phyloP scores from a whole-genome alignment of 768 basidiomycete species.

The Tulasnella sp. region DNA sequence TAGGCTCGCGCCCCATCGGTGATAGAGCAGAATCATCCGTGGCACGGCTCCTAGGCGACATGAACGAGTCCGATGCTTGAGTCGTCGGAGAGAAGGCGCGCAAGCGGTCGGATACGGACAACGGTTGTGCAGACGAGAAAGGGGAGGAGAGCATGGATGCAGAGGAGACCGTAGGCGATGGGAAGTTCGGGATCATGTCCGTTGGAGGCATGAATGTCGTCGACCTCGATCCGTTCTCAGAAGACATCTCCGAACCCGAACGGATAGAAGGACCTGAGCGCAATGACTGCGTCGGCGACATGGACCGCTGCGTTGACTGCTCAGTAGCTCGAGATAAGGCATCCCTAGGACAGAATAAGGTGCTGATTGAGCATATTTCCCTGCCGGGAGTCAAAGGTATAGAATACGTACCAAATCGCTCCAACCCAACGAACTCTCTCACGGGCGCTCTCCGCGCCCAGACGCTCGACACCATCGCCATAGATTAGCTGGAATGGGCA shows the following conservation, averaged over 20 bases:
- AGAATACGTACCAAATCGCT: slow-evolving; percentile 70
- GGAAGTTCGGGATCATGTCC: neutral
- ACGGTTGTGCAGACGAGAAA: no score
- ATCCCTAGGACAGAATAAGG: slow-evolving; percentile 43
- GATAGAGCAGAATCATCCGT: slow-evolving; percentile 60
- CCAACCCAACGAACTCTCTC: slow-evolving; percentile 89
- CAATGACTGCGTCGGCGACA: slow-evolving; percentile 36
- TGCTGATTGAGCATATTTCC: no score
- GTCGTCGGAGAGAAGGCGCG: neutral
- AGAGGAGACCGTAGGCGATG: slow-evolving; percentile 9
- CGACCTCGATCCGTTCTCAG: slow-evolving; percentile 28
- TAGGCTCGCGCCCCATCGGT: slow-evolving; percentile 51
- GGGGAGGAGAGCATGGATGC: no score
- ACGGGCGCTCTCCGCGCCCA: slow-evolving; percentile 79
- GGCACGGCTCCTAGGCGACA: slow-evolving; percentile 34
- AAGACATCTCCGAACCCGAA: slow-evolving; percentile 46
- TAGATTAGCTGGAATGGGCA: slow-evolving; percentile 90
- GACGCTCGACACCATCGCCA: slow-evolving; percentile 75
- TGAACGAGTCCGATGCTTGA: neutral
- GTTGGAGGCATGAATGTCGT: slow-evolving; percentile 14
- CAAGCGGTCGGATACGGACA: no score
- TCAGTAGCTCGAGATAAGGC: slow-evolving; percentile 50
- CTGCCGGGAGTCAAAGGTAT: no score
- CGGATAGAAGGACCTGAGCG: slow-evolving; percentile 49
- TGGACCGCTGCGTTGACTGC: slow-evolving; percentile 4